phyloP scores from a whole-genome alignment of 2,329 filamentous ascomycete species.

The Raffaelea arxii region DNA sequence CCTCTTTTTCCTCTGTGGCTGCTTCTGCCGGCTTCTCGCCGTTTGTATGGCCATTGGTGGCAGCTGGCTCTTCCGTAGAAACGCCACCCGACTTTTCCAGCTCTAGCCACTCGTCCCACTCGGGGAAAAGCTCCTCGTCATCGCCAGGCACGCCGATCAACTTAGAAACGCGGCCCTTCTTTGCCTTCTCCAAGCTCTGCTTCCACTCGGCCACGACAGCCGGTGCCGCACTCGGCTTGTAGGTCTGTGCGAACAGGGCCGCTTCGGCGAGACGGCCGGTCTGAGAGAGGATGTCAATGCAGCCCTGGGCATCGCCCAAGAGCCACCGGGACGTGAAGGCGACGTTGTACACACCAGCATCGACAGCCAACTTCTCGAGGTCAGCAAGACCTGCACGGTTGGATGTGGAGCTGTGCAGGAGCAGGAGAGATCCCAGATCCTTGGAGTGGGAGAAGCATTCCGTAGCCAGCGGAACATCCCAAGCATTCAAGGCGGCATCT shows the following conservation, averaged over 20 bases:
- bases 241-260: constrained; percentile 87
- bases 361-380: constrained; percentile 65
- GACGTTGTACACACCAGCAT: constrained; percentile 77
- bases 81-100: constrained; percentile 60
- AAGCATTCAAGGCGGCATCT: constrained; percentile 75
- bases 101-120: constrained; percentile 86
- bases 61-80: neutral
- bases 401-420: constrained; percentile 79
- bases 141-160: constrained; percentile 73
- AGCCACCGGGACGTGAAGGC: constrained; percentile 89
- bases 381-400: constrained; percentile 64
- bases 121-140: constrained; percentile 83
- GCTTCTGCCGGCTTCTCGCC: neutral
- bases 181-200: constrained; percentile 67
- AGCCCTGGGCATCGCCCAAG: constrained; percentile 70
- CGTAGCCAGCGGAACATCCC: constrained; percentile 80
- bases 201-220: constrained; percentile 73
- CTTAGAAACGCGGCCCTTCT: constrained; percentile 77
- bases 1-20: neutral
- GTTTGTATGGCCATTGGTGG: neutral
- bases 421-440: constrained; percentile 78
- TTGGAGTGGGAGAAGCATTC: constrained; percentile 90
- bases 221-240: constrained; percentile 70
- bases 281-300: constrained; percentile 67
- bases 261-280: constrained; percentile 78